These are phyloP conservation scores for Flaveria bidentis DNA, from an alignment of 129 eudicot species.

Conservation along the genomic window DNA sequence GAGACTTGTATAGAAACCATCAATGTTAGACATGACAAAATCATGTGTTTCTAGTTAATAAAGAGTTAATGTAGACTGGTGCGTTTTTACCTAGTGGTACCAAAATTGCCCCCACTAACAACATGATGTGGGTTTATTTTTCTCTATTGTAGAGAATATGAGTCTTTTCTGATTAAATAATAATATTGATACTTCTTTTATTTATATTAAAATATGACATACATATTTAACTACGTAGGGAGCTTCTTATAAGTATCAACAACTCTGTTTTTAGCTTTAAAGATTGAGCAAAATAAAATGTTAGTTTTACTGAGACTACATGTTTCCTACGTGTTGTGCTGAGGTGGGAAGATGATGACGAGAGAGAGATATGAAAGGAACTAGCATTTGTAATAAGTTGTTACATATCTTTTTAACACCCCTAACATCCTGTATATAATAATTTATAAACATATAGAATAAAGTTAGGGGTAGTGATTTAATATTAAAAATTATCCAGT, in stretches of 20 bases:
- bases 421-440: too few species aligned
- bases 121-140: neutral
- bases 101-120: neutral
- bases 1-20: slow-evolving; percentile 16
- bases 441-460: too few species aligned
- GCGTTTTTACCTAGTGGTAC: neutral
- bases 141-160: neutral
- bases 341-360: too few species aligned
- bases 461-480: too few species aligned
- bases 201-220: neutral
- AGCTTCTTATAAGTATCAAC: neutral
- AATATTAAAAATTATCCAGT: too few species aligned
- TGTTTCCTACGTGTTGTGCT: too few species aligned
- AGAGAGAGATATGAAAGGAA: too few species aligned
- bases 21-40: slow-evolving; percentile 11
- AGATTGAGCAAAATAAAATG: neutral
- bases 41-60: slow-evolving; percentile 9
- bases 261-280: neutral
- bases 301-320: neutral
- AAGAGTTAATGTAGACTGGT: neutral
- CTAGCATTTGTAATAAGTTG: too few species aligned
- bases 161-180: too few species aligned
- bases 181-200: too few species aligned
- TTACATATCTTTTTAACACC: too few species aligned
- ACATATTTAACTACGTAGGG: neutral